Percentiles rank a stretch among this genome's conserved stretches.
Conservation (phyloP, 768 basidiomycete genomes). For the Termitomyces sp. region DNA sequence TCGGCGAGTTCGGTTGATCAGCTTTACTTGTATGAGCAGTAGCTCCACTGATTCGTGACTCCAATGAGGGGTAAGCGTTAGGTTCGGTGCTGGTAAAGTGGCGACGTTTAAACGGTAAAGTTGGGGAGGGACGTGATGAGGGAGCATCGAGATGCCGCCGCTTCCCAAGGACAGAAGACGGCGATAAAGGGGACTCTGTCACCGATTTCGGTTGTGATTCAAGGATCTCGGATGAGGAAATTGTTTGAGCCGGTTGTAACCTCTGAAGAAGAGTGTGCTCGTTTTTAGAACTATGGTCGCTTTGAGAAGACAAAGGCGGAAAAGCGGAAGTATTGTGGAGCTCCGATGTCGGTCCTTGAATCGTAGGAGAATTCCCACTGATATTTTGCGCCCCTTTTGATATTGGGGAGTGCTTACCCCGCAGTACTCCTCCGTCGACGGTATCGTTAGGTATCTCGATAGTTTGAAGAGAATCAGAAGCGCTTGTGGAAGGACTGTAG, state of each 20-base stretch:
- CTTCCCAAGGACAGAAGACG: constrained; percentile 6
- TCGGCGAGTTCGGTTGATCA: background rate
- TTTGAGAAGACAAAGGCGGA: background rate
- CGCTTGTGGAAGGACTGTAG: background rate
- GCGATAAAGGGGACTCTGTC: background rate
- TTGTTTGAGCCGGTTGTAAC: background rate
- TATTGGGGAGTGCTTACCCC: background rate
- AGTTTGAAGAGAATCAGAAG: background rate
- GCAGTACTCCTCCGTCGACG: background rate
- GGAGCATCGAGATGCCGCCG: background rate
- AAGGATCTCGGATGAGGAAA: background rate
- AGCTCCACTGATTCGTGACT: constrained; percentile 1
- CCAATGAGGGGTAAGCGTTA: background rate
- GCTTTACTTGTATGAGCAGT: background rate
- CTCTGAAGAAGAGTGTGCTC: constrained; percentile 1
- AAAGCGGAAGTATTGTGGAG: background rate
- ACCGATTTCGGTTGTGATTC: background rate
- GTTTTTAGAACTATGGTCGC: background rate
- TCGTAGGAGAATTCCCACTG: background rate
- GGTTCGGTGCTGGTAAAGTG: background rate
- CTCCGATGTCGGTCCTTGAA: background rate
- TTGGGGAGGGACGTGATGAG: background rate
- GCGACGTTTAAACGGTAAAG: background rate
- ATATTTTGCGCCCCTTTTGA: background rate
- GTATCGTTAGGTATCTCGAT: background rate